These are phyloP conservation scores for Elaphomyces granulatus DNA, from an alignment of 495 filamentous ascomycete species.

Conservation along the genomic window DNA sequence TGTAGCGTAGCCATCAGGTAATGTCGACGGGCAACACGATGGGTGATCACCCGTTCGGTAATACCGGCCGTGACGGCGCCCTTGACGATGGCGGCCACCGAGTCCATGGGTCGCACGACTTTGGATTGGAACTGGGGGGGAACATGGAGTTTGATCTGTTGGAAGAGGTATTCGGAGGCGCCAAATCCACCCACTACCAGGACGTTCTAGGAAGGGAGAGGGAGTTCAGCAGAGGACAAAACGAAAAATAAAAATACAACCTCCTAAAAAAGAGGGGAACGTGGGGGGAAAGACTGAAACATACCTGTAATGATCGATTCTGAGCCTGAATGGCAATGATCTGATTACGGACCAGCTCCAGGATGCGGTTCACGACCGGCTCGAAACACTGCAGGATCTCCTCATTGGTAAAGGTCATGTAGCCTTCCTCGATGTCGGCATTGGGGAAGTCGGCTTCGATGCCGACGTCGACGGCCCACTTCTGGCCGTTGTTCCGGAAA, in stretches of 20 bases:
- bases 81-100: constrained; percentile 68
- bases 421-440: constrained; percentile 65
- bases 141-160: constrained; percentile 68
- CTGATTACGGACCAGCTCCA: constrained; percentile 65
- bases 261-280: background rate
- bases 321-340: constrained; percentile 73
- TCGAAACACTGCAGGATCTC: constrained; percentile 73
- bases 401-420: constrained; percentile 74
- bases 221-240: background rate
- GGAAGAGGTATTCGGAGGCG: constrained; percentile 71
- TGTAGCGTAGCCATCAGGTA: constrained; percentile 99
- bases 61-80: constrained; percentile 82
- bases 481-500: constrained; percentile 70
- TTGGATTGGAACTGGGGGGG: constrained; percentile 67
- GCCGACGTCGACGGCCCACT: constrained; percentile 72
- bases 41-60: constrained; percentile 89
- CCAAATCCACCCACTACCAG: constrained; percentile 69
- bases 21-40: constrained; percentile 93
- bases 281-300: constrained; percentile 6
- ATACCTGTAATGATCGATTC: constrained; percentile 55
- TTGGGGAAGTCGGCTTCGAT: constrained; percentile 71
- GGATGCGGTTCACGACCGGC: constrained; percentile 62
- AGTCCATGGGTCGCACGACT: constrained; percentile 75
- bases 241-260: constrained; percentile 3
- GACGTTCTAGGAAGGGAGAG: constrained; percentile 42